Percentiles rank a stretch among this genome's conserved stretches.
Conservation (phyloP, 176 grass and related monocot species). For the Alloteropsis semialata region DNA sequence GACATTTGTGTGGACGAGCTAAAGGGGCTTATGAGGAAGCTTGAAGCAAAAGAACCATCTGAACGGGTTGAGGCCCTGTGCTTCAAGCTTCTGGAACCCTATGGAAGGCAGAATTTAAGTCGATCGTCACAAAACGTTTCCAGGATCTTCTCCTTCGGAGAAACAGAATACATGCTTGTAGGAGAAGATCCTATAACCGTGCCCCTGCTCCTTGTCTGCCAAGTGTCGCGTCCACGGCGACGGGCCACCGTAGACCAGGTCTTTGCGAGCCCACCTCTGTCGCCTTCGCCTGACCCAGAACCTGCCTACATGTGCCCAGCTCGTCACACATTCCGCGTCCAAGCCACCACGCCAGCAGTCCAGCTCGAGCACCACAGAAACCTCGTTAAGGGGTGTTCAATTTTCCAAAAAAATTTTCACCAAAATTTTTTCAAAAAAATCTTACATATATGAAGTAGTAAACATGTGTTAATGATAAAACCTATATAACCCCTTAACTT, state of each 20-base stretch:
- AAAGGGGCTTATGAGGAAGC: neutral
- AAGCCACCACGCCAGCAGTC: neutral
- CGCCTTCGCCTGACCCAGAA: neutral
- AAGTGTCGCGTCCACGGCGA: no score
- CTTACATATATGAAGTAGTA: no score
- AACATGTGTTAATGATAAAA: no score
- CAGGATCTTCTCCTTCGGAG: neutral
- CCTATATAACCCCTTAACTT: no score
- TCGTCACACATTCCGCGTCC: neutral
- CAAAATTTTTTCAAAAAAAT: no score
- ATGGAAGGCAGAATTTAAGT: neutral
- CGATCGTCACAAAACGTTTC: neutral
- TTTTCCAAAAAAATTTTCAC: no score
- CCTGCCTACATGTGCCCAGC: neutral
- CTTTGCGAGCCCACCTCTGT: neutral
- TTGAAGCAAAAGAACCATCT: neutral
- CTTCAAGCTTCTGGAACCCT: neutral
- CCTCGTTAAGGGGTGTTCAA: no score
- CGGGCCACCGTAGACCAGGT: no score
- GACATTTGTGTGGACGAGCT: neutral
- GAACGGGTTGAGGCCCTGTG: no score
- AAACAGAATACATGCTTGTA: no score
- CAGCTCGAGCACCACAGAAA: neutral
- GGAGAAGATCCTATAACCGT: no score
- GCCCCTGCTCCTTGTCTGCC: no score